Evolutionary conservation across 2,329 filamentous ascomycete species (phyloP), one percentile per base, ranked within the genome.

Genomic region (Coniella lustricola): DNA sequence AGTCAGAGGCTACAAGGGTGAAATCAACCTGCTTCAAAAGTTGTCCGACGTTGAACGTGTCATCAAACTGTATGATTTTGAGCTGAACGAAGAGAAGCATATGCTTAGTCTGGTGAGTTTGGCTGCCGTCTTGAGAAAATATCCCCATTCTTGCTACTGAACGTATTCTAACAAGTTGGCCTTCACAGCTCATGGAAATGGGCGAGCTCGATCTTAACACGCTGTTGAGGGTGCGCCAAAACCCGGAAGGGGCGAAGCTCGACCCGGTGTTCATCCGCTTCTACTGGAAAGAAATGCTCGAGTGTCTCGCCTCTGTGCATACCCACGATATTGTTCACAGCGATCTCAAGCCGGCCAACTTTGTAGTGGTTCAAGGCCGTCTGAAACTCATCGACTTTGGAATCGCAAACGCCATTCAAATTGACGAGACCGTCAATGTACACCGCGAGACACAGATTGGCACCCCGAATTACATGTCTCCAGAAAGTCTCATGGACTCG

Each of bases 261-360:
- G 93, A 98, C 62, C 77, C 88, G 2, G 87, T 85, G 46, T 96
- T 97, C 64, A 89, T 93, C 12, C 85, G 93, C n/a, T 94, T 87
- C 68, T 95, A 95, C 73, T 98, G 93, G 93, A 93, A 95, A 66
- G 93, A 98, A 68, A 98, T 98, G 93, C 82, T 98, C 16, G 90
- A 95, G 65, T 97, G 93, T 63, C 81, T 98, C 5, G 81, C 87
- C 57, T 81, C 91, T 1, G 90, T 98, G 1, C 93, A 98, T 63
- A 79, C 85, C 12, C 77, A 85, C 63, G 90, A 96, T 61, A 90
- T 98, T 55, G 93, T 98, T 3, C 93, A 98, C 68, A 95, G 90
- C 0, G 93, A 98, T 62, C 75, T 98, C 33, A 98, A 98, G 67
- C 93, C 93, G 0, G 90, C 90, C 59, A 98, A 98, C 64, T 98